These are phyloP conservation scores for Podospora fimiseda DNA, from an alignment of 495 filamentous ascomycete genomes.

Conservation along the genomic window DNA sequence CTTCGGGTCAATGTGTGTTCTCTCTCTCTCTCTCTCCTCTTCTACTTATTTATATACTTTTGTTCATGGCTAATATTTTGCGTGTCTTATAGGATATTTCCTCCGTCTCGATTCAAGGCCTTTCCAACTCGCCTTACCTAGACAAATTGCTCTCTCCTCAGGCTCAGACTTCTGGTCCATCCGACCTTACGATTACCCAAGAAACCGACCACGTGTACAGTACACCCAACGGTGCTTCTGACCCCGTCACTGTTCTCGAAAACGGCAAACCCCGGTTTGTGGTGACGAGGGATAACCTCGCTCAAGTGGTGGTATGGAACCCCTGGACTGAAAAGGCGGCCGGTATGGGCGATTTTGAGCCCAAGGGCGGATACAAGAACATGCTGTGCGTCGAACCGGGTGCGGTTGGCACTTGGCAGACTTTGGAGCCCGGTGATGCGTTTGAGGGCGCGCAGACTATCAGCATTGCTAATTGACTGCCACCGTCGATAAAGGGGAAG, in stretches of 20 bases:
- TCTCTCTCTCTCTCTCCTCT: background rate
- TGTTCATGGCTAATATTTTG: background rate
- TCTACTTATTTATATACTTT: background rate
- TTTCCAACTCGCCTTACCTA: slow-evolving; percentile 64
- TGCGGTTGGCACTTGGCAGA: slow-evolving; percentile 71
- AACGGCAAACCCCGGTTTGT: slow-evolving; percentile 58
- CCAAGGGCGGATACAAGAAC: slow-evolving; percentile 78
- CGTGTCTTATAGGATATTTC: slow-evolving; percentile 60
- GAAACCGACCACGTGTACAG: slow-evolving; percentile 73
- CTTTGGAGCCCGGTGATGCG: slow-evolving; percentile 75
- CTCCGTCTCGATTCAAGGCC: slow-evolving; percentile 59
- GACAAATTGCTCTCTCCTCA: too few relatives aligned
- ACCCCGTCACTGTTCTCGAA: slow-evolving; percentile 50
- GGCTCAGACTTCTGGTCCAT: too few relatives aligned
- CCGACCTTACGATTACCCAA: slow-evolving; percentile 51
- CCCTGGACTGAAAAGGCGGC: slow-evolving; percentile 82
- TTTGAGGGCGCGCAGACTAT: slow-evolving; percentile 89
- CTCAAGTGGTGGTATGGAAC: slow-evolving; percentile 94
- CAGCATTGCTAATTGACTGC: slow-evolving; percentile 7
- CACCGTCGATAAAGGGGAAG: background rate
- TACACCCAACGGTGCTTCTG: slow-evolving; percentile 27
- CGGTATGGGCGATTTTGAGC: slow-evolving; percentile 80
- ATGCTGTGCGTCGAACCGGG: slow-evolving; percentile 96
- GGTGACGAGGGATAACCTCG: slow-evolving; percentile 71
- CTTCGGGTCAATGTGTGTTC: slow-evolving; percentile 64